phyloP scores from a whole-genome alignment of 2,329 filamentous ascomycete genomes.

The Xylaria sp. region DNA sequence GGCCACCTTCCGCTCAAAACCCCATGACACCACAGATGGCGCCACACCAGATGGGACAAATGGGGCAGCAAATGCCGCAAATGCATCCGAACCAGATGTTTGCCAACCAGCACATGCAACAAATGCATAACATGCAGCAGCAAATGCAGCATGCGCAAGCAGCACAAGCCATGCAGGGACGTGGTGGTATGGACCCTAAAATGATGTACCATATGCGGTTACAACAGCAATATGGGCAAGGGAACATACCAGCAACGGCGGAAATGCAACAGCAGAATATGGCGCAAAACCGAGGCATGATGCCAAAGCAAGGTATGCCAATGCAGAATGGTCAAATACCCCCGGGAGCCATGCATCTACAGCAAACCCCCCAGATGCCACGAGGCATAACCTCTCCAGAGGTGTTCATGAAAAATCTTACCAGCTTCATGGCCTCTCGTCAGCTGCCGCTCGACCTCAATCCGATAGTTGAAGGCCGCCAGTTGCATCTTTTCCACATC shows the following conservation, averaged over 20 bases:
- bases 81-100: conserved; percentile 53
- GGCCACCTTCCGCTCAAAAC: conserved; percentile 66
- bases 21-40: conserved; percentile 67
- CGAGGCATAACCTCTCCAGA: conserved; percentile 68
- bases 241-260: conserved; percentile 57
- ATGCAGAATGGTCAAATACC: conserved; percentile 69
- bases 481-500: conserved; percentile 78
- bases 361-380: conserved; percentile 54
- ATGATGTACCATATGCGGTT: conserved; percentile 85
- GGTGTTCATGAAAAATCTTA: conserved; percentile 79
- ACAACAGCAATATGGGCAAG: conserved; percentile 78
- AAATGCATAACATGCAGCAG: conserved; percentile 61
- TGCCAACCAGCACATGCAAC: conserved; percentile 56
- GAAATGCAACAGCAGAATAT: conserved; percentile 63
- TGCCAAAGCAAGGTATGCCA: conserved; percentile 63
- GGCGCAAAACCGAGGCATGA: conserved; percentile 60
- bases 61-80: conserved; percentile 50
- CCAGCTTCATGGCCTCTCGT: conserved; percentile 79
- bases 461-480: conserved; percentile 78
- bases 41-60: conserved; percentile 58
- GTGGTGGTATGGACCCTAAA: conserved; percentile 74
- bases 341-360: conserved; percentile 61
- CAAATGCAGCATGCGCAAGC: conserved; percentile 58
- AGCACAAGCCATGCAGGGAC: conserved; percentile 53
- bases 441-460: conserved; percentile 78